These are phyloP conservation scores for Cudoniella acicularis DNA, from an alignment of 495 filamentous ascomycete species.

Conservation along the genomic window DNA sequence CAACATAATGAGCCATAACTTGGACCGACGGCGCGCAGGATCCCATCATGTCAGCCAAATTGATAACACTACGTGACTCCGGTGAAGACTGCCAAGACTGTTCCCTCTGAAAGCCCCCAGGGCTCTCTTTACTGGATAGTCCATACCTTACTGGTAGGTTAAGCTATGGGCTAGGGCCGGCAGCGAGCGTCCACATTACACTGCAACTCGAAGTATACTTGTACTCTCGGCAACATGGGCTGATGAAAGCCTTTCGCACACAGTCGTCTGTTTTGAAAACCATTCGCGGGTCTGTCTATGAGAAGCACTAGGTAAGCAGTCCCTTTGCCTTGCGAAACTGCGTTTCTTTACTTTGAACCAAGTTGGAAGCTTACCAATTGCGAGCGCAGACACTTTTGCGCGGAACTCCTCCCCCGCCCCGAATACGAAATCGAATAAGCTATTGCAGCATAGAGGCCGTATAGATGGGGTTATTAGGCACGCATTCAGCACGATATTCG, in stretches of 20 bases:
- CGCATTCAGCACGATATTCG: conserved; percentile 11
- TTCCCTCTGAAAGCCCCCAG: not conserved
- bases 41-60: not conserved
- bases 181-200: not conserved
- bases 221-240: not conserved
- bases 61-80: not conserved
- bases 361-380: not conserved
- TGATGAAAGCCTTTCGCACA: not conserved
- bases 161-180: not conserved
- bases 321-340: not conserved
- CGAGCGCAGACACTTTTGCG: not conserved
- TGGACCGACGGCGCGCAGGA: not conserved
- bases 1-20: not conserved
- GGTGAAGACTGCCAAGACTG: not conserved
- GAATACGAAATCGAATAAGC: not conserved
- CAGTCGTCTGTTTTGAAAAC: too few relatives aligned
- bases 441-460: conserved; percentile 3
- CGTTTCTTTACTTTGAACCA: not conserved
- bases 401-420: not conserved
- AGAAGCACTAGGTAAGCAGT: not conserved
- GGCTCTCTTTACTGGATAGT: too few relatives aligned
- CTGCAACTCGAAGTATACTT: not conserved
- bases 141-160: too few relatives aligned
- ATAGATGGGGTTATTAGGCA: conserved; percentile 19
- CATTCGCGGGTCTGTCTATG: too few relatives aligned